phyloP scores from a whole-genome alignment of 495 filamentous ascomycete genomes.

The Aspergillus funiculosus region DNA sequence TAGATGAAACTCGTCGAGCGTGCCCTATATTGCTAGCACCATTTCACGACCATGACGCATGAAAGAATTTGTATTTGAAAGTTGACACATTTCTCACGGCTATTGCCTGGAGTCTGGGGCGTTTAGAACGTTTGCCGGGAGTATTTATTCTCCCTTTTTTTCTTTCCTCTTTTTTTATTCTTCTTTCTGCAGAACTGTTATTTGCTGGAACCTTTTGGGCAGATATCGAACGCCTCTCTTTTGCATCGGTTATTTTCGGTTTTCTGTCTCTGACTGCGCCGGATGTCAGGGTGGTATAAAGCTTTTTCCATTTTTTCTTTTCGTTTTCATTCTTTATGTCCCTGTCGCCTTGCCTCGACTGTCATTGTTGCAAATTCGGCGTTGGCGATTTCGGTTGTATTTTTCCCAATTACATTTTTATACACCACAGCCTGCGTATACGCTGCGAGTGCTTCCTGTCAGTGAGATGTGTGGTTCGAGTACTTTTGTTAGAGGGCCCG shows the following conservation, averaged over 20 bases:
- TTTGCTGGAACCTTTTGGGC: conserved; percentile 13
- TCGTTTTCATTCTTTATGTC: conserved; percentile 1
- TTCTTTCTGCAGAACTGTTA: no score
- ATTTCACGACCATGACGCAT: conserved; percentile 39
- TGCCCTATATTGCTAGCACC: conserved; percentile 21
- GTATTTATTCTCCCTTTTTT: conserved; percentile 10
- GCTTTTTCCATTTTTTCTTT: conserved; percentile 6
- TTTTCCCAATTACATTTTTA: background rate
- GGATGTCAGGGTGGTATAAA: conserved; percentile 14
- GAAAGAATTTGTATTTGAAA: conserved; percentile 31
- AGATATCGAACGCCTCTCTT: conserved; percentile 10
- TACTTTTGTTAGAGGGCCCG: no score
- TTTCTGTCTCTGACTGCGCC: conserved; percentile 5
- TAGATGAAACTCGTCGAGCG: conserved; percentile 25
- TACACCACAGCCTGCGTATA: conserved; percentile 1
- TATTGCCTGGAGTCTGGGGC: conserved; percentile 28
- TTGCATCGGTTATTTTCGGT: conserved; percentile 16
- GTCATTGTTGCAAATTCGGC: conserved; percentile 21
- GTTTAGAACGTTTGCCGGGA: conserved; percentile 18
- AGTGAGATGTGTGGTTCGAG: no score
- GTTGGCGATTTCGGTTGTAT: conserved; percentile 22
- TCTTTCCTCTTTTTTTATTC: conserved; percentile 21
- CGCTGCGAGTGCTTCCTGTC: background rate
- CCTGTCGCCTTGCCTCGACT: conserved; percentile 2
- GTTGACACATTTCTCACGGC: conserved; percentile 20